These are phyloP conservation scores for Eragrostis curvula DNA, from an alignment of 176 grass and related monocot genomes.

Conservation along the genomic window DNA sequence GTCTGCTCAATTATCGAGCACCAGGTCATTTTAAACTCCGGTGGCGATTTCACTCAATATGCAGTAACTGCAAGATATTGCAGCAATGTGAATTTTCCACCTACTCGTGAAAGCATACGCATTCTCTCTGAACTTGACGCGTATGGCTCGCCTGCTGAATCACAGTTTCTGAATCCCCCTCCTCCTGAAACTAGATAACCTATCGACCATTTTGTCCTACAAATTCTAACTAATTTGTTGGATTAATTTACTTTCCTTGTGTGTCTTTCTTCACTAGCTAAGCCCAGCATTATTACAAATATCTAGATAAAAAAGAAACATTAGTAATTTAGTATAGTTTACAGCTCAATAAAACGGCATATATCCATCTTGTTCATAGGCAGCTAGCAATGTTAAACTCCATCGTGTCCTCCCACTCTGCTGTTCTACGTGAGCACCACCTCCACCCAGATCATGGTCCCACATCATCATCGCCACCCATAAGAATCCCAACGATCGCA, in stretches of 20 bases:
- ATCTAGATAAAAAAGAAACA: too few relatives aligned
- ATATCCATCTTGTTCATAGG: not conserved
- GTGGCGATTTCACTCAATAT: not conserved
- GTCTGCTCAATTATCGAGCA: not conserved
- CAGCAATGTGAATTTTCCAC: not conserved
- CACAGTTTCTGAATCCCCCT: not conserved
- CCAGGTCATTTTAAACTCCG: not conserved
- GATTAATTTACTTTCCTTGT: not conserved
- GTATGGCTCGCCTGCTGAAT: not conserved
- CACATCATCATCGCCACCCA: constrained; percentile 5
- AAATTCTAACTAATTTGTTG: not conserved
- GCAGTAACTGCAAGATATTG: not conserved
- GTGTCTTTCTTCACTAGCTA: too few relatives aligned
- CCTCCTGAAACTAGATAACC: too few relatives aligned
- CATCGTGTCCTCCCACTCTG: constrained; percentile 41
- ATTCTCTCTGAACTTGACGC: not conserved
- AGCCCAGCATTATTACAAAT: too few relatives aligned
- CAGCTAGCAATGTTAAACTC: not conserved
- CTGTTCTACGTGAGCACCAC: constrained; percentile 43
- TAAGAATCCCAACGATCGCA: not conserved
- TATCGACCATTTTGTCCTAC: not conserved
- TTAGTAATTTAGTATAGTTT: too few relatives aligned
- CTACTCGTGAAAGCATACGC: not conserved
- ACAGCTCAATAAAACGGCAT: too few relatives aligned
- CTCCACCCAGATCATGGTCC: not conserved